Conservation (phyloP, 768 basidiomycete genomes). For the Phallus indusiatus region DNA sequence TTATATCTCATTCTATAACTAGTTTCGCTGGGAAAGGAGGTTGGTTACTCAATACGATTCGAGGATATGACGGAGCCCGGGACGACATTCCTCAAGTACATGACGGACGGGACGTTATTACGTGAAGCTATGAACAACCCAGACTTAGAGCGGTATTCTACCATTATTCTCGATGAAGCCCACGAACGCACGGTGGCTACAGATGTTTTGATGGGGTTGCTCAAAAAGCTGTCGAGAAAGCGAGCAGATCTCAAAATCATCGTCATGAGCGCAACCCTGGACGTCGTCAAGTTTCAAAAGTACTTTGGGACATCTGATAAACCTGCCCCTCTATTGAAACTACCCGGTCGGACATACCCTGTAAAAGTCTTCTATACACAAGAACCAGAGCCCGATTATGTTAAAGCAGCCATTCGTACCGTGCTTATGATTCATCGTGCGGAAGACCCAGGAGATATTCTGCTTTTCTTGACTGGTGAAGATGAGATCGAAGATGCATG, state of each 20-base stretch:
- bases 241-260: slow-evolving; percentile 92
- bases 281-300: slow-evolving; percentile 92
- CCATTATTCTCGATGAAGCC: slow-evolving; percentile 97
- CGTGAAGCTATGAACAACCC: slow-evolving; percentile 98
- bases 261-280: slow-evolving; percentile 96
- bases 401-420: slow-evolving; percentile 93
- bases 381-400: slow-evolving; percentile 90
- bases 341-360: slow-evolving; percentile 88
- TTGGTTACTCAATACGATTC: slow-evolving; percentile 97
- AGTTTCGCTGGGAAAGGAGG: slow-evolving; percentile 90
- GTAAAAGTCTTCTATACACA: slow-evolving; percentile 94
- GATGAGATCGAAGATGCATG: slow-evolving; percentile 98
- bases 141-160: slow-evolving; percentile 79
- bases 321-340: slow-evolving; percentile 75
- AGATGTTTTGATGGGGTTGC: slow-evolving; percentile 95
- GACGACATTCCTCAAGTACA: slow-evolving; percentile 95
- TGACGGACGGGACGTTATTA: slow-evolving; percentile 99
- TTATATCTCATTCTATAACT: slow-evolving; percentile 8
- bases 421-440: slow-evolving; percentile 96
- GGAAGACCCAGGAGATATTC: slow-evolving; percentile 85
- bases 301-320: slow-evolving; percentile 58
- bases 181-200: slow-evolving; percentile 97
- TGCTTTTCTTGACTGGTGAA: slow-evolving; percentile 95
- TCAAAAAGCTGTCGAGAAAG: slow-evolving; percentile 74
- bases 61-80: slow-evolving; percentile 91